Base-by-base conservation (phyloP, 2,329 filamentous ascomycete species). In the Colletotrichum gloeosporioides region DNA sequence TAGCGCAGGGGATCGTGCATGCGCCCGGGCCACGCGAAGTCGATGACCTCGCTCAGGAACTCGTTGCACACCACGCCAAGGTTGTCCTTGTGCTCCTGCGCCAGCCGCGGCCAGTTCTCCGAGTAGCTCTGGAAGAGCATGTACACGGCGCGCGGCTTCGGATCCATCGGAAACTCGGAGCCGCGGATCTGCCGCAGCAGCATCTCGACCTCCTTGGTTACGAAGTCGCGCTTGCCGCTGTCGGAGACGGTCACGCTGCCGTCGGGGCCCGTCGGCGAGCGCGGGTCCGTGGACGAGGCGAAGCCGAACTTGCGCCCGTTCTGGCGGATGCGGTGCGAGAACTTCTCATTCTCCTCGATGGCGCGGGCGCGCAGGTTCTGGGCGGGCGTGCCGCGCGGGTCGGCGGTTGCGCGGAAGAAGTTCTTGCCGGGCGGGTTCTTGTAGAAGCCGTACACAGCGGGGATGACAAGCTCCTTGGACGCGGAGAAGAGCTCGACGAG, bases 71-170 rank as follows among this genome's bases (percentile, higher is more conserved):
- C 89, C 25, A 90, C 88, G 18, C 87, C 86, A 1, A 90, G 84
- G 64, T 90, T 90, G 77, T 90, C 88, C 83, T 89, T 90, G 83
- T 89, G 89, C 79, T 90, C 88, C 69, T 88, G 87, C 0, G 88
- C 88, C 15, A 90, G 82, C n/a, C 84, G 83, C 4, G 88, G 87
- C 88, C 88, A 90, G 80, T 88, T 88, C 75, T 88, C 86, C 3
- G 87, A 89, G 78, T 89, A 90, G 75, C 88, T 88, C 71, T 90
- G 88, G 81, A 90, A 90, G 15, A 90, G 84, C 80, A 90, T 90
- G 80, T 90, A 90, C 4, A 89, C 88, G 0, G 88, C 88, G 34
- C 88, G 85, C 1, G 88, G 88, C 78, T 90, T 90, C 1, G 88
- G 87, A 77, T 90, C 88, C 70, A 89, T 88, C 1, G 88, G 88